Evolutionary conservation across 2,329 filamentous ascomycete genomes (phyloP).

Genomic region (Diaporthe aspalathi): DNA sequence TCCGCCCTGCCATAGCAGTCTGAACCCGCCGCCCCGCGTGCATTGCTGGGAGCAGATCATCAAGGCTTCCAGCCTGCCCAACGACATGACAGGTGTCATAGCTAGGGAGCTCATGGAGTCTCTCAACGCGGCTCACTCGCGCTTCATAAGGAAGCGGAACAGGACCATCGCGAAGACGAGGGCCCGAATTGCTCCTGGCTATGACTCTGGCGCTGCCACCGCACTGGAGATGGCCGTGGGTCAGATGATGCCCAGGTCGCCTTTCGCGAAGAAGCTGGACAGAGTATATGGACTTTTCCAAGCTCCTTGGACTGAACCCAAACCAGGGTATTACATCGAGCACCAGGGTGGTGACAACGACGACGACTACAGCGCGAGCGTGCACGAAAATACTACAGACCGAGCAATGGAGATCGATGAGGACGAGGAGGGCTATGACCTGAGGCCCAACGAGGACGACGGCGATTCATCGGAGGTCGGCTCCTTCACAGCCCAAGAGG

Average conservation of each 20-base stretch:
- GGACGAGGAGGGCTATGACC: slow-evolving; percentile 22
- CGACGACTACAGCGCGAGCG: not conserved
- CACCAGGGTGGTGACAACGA: not conserved
- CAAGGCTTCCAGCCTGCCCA: slow-evolving; percentile 11
- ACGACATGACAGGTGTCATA: not conserved
- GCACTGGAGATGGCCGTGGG: not conserved
- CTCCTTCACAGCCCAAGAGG: not conserved
- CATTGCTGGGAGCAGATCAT: slow-evolving; percentile 17
- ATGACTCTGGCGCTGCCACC: not conserved
- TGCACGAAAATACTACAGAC: not conserved
- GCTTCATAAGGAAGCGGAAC: slow-evolving; percentile 15
- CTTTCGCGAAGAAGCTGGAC: not conserved
- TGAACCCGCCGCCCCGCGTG: not conserved
- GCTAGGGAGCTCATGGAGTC: slow-evolving; percentile 16
- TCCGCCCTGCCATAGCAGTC: not conserved
- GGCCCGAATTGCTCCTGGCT: not conserved
- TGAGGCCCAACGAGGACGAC: not conserved
- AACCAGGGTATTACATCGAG: not conserved
- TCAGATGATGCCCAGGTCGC: slow-evolving; percentile 21
- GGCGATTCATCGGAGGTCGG: not conserved
- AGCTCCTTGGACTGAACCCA: not conserved
- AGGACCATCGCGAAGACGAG: slow-evolving; percentile 9
- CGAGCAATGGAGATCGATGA: slow-evolving; percentile 21
- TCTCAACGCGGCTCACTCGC: slow-evolving; percentile 3
- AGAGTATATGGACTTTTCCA: not conserved